Percentiles rank a stretch among this genome's conserved stretches.
Conservation (phyloP, 805 yeast species). For the Kluyveromyces nonfermentans region DNA sequence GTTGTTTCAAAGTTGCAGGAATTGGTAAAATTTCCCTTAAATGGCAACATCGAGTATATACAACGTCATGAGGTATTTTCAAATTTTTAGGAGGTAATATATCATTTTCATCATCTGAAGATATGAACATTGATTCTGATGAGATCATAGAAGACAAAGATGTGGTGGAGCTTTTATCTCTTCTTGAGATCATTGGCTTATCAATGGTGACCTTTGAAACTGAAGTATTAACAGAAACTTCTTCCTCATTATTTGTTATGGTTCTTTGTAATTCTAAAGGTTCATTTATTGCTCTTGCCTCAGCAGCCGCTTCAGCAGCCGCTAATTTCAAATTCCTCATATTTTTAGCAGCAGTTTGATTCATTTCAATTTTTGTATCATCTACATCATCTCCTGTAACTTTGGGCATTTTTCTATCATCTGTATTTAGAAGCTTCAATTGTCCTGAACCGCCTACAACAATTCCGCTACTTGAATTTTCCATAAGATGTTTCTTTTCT, state of each 20-base stretch:
- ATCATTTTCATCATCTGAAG: constrained; percentile 15
- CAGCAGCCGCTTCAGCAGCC: constrained; percentile 32
- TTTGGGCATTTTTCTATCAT: constrained; percentile 7
- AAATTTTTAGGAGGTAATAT: constrained; percentile 24
- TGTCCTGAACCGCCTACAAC: constrained; percentile 77
- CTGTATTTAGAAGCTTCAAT: constrained; percentile 33
- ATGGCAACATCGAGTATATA: constrained; percentile 90
- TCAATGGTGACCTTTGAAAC: constrained; percentile 34
- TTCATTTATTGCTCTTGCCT: constrained; percentile 28
- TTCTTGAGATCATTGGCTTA: constrained; percentile 35
- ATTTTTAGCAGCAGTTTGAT: constrained; percentile 12
- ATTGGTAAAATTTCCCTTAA: constrained; percentile 85
- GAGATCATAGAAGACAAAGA: constrained; percentile 19
- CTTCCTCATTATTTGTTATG: constrained; percentile 31
- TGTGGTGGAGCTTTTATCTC: constrained; percentile 13
- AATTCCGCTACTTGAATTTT: constrained; percentile 49
- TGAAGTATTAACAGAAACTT: constrained; percentile 26
- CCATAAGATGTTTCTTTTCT: constrained; percentile 38
- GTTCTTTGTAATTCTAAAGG: constrained; percentile 26
- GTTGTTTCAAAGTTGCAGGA: constrained; percentile 77
- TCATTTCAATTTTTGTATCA: constrained; percentile 8
- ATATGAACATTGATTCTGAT: constrained; percentile 6
- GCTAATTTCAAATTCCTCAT: constrained; percentile 27
- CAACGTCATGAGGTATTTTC: constrained; percentile 47
- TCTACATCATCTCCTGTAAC: constrained; percentile 4